A percentile compares a stretch with the other conserved stretches of the same genome.
Evolutionary conservation across 805 yeast genomes (phyloP).

Genomic region (Wickerhamomyces hampshirensis): DNA sequence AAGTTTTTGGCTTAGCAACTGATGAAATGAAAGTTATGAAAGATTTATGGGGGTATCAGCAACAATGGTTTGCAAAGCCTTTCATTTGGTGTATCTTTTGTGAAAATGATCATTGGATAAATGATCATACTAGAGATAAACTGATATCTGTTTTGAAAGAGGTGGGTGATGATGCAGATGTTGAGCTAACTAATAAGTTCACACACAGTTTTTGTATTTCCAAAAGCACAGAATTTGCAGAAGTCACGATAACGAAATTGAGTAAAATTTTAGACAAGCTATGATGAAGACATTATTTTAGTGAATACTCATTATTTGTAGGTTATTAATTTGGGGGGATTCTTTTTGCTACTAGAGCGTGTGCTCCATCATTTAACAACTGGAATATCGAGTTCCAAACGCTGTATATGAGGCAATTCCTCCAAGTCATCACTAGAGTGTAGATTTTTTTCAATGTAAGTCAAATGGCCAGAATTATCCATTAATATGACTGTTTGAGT

Average conservation of each 20-base stretch:
- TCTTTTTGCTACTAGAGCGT: no score
- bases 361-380: no score
- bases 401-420: constrained; percentile 21
- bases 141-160: constrained; percentile 34
- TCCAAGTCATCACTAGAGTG: constrained; percentile 41
- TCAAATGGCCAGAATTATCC: constrained; percentile 43
- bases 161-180: constrained; percentile 24
- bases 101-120: constrained; percentile 63
- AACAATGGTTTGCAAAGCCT: constrained; percentile 33
- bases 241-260: constrained; percentile 28
- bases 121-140: constrained; percentile 41
- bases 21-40: constrained; percentile 55
- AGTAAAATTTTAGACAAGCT: no score
- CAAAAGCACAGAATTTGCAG: constrained; percentile 44
- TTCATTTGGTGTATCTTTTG: constrained; percentile 55
- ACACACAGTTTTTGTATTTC: constrained; percentile 59
- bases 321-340: no score
- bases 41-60: constrained; percentile 47
- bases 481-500: constrained; percentile 76
- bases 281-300: not conserved
- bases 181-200: constrained; percentile 32
- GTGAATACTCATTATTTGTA: no score
- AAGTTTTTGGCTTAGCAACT: constrained; percentile 50
- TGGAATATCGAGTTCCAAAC: constrained; percentile 15
- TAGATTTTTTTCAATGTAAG: constrained; percentile 58